Base-by-base conservation (phyloP, 2,329 filamentous ascomycete species). In the Penicillium sp. region DNA sequence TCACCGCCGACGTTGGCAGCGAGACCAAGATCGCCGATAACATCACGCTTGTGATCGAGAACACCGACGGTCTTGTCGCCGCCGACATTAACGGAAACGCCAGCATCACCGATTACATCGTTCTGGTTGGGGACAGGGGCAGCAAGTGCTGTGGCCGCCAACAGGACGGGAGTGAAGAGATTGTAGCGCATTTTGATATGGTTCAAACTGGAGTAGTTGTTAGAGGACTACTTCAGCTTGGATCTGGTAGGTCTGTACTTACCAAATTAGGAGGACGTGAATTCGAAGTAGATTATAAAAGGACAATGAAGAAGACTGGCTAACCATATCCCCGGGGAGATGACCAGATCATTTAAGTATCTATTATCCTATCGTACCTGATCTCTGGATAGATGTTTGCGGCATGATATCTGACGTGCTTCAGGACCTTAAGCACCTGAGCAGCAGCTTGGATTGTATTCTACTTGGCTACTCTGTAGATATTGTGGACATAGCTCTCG, bases 121-220 rank as follows among this genome's bases (percentile, higher is more conserved):
- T 38, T 33, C 15, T 40, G 40, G 0, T 23, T 47, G 21, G 43
- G 25, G 33, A 61, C 17, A 6, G 62, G 59, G 10, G 31, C 59
- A 3, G 61, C 62, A 12, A 53, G 23, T 25, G 33, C 61, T 2
- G 47, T 40, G 1, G 29, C 27, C 6, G 61, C 59, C 21, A 62
- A 52, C 12, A 62, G 37, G 6, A 45, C 13, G 23, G 50, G 35
- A 19, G 41, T 50, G 31, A 58, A 37, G 35, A 59, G 27, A 41
- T 52, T 37, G 57, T 62, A 56, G 13, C 46, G 42, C 42, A 58
- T 54, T 17, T 2, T 52, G 48, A 31, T n/a, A 25, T 31, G 3
- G 13, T 41, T 21, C 25, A 7, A n/a, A 9, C n/a, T 21, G 19
- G 8, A 31, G 8, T 31, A 3, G 27, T 23, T 2, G 19, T 31